Conservation (phyloP, 331 rosid species). For the Malus hybrid region DNA sequence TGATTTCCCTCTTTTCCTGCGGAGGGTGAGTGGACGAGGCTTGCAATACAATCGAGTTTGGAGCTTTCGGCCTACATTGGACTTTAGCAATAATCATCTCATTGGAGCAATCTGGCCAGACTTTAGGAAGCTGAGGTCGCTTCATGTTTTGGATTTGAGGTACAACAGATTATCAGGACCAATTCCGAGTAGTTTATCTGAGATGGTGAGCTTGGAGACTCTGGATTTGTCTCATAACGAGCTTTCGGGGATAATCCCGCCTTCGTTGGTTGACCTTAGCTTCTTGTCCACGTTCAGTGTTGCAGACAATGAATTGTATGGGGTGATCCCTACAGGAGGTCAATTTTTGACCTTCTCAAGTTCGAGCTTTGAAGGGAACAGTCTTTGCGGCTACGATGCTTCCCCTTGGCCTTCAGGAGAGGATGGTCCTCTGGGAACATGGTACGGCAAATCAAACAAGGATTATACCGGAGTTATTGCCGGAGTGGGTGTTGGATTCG, state of each 20-base stretch:
- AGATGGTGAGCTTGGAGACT: slow-evolving; percentile 20
- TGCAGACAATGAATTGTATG: slow-evolving; percentile 16
- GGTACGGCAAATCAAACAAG: background rate
- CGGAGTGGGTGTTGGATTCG: background rate
- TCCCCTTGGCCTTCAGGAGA: background rate
- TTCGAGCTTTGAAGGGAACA: slow-evolving; percentile 28
- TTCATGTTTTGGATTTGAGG: slow-evolving; percentile 14
- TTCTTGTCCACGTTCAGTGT: slow-evolving; percentile 28
- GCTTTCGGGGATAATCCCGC: slow-evolving; percentile 23
- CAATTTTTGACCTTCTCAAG: slow-evolving; percentile 24
- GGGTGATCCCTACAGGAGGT: slow-evolving; percentile 19
- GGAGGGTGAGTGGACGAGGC: background rate
- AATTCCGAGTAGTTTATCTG: slow-evolving; percentile 13
- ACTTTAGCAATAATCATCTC: slow-evolving; percentile 14
- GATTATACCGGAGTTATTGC: background rate
- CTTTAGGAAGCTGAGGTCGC: slow-evolving; percentile 18
- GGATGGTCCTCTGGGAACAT: background rate
- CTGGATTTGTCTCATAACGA: slow-evolving; percentile 24
- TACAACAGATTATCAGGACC: slow-evolving; percentile 18
- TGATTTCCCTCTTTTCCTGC: slow-evolving; percentile 19
- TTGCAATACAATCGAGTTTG: slow-evolving; percentile 23
- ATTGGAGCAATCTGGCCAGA: slow-evolving; percentile 27
- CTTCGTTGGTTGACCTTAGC: slow-evolving; percentile 14
- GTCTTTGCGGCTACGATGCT: background rate
- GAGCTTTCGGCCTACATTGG: slow-evolving; percentile 21